phyloP scores from a whole-genome alignment of 139 green algal species.

The Axilococcus clingmanii region DNA sequence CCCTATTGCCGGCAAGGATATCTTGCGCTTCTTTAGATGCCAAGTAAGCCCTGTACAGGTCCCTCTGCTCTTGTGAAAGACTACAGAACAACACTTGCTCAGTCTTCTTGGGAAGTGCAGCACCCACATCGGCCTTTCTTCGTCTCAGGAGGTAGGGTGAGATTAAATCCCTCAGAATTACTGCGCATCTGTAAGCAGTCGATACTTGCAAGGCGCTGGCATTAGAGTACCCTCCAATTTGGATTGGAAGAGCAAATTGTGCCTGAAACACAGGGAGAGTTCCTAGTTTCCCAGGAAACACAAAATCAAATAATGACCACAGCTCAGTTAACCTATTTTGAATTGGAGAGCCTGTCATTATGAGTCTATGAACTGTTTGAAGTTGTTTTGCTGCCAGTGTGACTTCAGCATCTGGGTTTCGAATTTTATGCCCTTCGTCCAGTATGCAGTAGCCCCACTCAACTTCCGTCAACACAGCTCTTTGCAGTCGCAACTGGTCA shows the following conservation, averaged over 20 bases:
- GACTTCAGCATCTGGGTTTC: constrained; percentile 90
- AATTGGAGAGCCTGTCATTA: constrained; percentile 90
- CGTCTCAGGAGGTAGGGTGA: constrained; percentile 90
- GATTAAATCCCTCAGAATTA: constrained; percentile 92
- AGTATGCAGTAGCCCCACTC: constrained; percentile 86
- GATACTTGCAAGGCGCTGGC: constrained; percentile 67
- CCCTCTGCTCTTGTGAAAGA: constrained; percentile 71
- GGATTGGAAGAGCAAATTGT: constrained; percentile 91
- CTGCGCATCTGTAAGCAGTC: constrained; percentile 83
- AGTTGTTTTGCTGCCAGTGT: constrained; percentile 46
- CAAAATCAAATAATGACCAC: constrained; percentile 98
- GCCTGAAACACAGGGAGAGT: constrained; percentile 94
- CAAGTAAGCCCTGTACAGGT: constrained; percentile 82
- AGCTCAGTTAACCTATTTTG: constrained; percentile 95
- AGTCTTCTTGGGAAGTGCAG: constrained; percentile 87
- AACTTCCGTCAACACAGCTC: constrained; percentile 58
- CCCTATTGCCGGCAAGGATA: constrained; percentile 36
- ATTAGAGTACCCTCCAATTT: constrained; percentile 82
- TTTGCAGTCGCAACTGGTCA: constrained; percentile 74
- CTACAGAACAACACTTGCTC: constrained; percentile 95
- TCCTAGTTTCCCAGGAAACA: constrained; percentile 94
- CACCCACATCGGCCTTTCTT: constrained; percentile 81
- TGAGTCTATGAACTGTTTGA: constrained; percentile 66
- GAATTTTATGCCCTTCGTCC: constrained; percentile 95
- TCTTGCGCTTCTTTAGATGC: constrained; percentile 47